phyloP scores from a whole-genome alignment of 176 grass and related monocot species.

The Triticum urartu region DNA sequence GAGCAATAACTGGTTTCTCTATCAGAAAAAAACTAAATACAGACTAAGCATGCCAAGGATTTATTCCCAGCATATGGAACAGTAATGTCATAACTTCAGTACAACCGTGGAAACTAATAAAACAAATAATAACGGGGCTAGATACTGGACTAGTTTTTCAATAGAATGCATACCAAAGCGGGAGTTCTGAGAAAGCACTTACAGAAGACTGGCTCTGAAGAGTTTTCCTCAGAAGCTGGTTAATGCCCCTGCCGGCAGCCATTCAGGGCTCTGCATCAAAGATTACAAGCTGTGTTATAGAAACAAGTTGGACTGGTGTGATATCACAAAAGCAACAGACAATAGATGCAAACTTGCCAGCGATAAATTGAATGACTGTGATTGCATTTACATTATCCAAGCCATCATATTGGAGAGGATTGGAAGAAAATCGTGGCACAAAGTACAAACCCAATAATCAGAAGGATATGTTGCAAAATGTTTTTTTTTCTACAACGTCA shows the following conservation, averaged over 20 bases:
- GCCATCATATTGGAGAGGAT: neutral
- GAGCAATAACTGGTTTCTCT: neutral
- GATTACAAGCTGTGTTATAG: neutral
- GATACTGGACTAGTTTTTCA: neutral
- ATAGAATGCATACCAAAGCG: neutral
- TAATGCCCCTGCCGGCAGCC: slow-evolving; percentile 61
- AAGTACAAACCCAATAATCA: neutral
- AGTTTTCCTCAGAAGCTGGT: slow-evolving; percentile 72
- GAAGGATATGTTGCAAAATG: neutral
- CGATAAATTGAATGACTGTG: neutral
- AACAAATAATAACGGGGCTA: neutral
- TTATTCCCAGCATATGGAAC: neutral
- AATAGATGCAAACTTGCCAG: neutral
- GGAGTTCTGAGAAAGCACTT: slow-evolving; percentile 31
- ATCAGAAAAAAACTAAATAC: neutral
- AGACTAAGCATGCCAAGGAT: neutral
- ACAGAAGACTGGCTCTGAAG: slow-evolving; percentile 62
- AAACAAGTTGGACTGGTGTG: neutral
- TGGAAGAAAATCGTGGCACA: neutral
- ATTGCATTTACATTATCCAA: neutral
- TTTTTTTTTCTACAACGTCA: neutral
- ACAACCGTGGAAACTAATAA: neutral
- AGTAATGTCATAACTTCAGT: neutral
- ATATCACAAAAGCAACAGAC: neutral
- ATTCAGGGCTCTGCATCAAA: slow-evolving; percentile 40